Evolutionary conservation across 2,329 filamentous ascomycete genomes (phyloP), one percentile per base, ranked within the genome.

Genomic region (Fusarium albosuccineum): DNA sequence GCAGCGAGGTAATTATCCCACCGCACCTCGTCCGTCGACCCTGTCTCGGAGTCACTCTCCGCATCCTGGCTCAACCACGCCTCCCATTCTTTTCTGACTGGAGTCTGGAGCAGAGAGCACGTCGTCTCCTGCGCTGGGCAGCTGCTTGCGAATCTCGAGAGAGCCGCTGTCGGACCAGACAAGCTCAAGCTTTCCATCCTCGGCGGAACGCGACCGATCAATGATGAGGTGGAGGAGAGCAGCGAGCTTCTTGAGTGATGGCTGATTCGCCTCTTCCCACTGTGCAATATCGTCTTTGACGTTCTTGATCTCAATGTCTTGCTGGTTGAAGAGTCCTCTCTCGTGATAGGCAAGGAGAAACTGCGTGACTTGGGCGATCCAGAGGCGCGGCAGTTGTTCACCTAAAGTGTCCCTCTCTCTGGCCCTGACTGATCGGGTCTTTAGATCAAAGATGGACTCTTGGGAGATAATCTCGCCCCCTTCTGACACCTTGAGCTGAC

Each of bases 331-430:
- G 1, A 66, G 6, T 1, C 81, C 79, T 1, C 42, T 51, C 6
- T 70, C 56, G 49, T 84, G 82, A 60, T 78, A 81, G 1, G 80
- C 82, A 2, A 83, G 67, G 29, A 84, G 69, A 39, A 83, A 78
- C 8, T 76, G 78, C 1, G 76, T 70, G 5, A 79, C 74, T 56
- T 81, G 81, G 1, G 75, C 58, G 1, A 80, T 58, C 82, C 82
- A 84, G 9, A 83, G 70, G 0, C 80, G 80, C 5, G 79, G 80
- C 9, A 84, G 66, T 42, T 83, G 77, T 5, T 77, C 67, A 10
- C 60, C 73, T 0, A 82, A 61, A 16, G 73, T 70, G 7, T 70
- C 66, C 14, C 65, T 60, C n/a, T 67, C 68, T 1, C 60, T 53
- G 8, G 50, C 41, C 29, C 36, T 46, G 6, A 67, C 55, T 17